Evolutionary conservation across 139 green algal genomes (phyloP).

Genomic region (Nannochloris sp.): DNA sequence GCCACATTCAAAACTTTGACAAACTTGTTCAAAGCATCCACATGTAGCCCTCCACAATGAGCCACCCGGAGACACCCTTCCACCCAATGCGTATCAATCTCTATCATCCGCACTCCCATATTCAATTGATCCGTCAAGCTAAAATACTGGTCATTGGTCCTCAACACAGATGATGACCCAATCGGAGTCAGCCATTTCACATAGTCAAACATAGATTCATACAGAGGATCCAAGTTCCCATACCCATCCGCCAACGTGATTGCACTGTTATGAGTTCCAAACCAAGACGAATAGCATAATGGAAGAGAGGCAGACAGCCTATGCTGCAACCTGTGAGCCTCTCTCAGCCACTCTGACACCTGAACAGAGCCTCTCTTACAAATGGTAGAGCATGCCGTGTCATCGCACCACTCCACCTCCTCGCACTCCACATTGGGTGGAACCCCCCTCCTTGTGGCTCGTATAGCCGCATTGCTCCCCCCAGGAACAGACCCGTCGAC

Average conservation of each 20-base stretch:
- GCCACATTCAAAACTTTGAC: conserved; percentile 46
- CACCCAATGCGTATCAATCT: conserved; percentile 74
- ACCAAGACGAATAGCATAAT: conserved; percentile 37
- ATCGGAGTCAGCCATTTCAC: conserved; percentile 29
- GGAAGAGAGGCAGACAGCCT: conserved; percentile 31
- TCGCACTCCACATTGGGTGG: conserved; percentile 32
- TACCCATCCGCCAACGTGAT: conserved; percentile 71
- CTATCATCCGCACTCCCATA: conserved; percentile 56
- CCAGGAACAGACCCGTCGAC: no score
- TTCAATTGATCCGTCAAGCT: conserved; percentile 67
- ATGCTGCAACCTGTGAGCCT: conserved; percentile 34
- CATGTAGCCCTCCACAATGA: conserved; percentile 66
- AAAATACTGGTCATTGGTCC: conserved; percentile 66
- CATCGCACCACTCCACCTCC: conserved; percentile 22
- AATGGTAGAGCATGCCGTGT: conserved; percentile 38
- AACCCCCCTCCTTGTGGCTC: conserved; percentile 18
- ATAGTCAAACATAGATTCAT: conserved; percentile 45
- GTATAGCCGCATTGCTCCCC: not conserved
- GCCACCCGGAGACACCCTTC: conserved; percentile 51
- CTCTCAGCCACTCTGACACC: conserved; percentile 42
- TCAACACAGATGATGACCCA: conserved; percentile 18
- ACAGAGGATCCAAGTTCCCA: conserved; percentile 55
- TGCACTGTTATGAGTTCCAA: conserved; percentile 65
- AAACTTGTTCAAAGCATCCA: conserved; percentile 40
- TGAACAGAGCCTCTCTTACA: conserved; percentile 46